Percentiles rank a stretch among this genome's conserved stretches.
Conservation (phyloP, 2,329 filamentous ascomycete species). For the Leptographium galeiforme region DNA sequence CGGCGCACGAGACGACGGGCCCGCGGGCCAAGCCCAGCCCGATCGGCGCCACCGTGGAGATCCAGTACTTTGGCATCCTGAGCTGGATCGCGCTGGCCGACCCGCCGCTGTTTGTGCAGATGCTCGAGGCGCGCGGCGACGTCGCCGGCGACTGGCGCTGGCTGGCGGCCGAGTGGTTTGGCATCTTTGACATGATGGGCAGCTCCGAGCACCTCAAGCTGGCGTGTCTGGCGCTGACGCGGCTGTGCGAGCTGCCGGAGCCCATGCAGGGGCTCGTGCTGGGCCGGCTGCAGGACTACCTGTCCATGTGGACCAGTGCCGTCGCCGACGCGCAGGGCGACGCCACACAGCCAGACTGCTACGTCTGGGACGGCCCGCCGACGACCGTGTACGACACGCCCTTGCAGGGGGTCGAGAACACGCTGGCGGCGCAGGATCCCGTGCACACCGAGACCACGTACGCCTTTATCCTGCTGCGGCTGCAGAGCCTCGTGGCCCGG, state of each 20-base stretch:
- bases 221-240: constrained; percentile 58
- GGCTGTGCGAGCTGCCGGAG: constrained; percentile 51
- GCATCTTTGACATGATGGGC: constrained; percentile 53
- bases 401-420: constrained; percentile 37
- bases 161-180: constrained; percentile 53
- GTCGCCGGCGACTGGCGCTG: constrained; percentile 43
- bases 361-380: constrained; percentile 30
- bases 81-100: constrained; percentile 64
- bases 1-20: constrained; percentile 69
- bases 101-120: constrained; percentile 51
- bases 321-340: constrained; percentile 50
- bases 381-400: constrained; percentile 41
- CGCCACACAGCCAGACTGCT: constrained; percentile 34
- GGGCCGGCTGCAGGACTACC: constrained; percentile 54
- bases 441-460: constrained; percentile 54
- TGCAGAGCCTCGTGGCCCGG: constrained; percentile 44
- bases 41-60: constrained; percentile 63
- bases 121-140: constrained; percentile 30
- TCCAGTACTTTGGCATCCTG: constrained; percentile 75
- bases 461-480: constrained; percentile 47
- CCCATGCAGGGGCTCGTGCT: constrained; percentile 46
- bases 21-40: constrained; percentile 51
- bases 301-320: constrained; percentile 62
- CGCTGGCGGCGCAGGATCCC: constrained; percentile 45
- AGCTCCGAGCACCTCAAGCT: constrained; percentile 56